Percentiles rank a stretch among this genome's conserved stretches.
These are phyloP conservation scores for Cyberlindnera euphorbiae DNA, from an alignment of 805 yeast genomes.

Conservation along the genomic window DNA sequence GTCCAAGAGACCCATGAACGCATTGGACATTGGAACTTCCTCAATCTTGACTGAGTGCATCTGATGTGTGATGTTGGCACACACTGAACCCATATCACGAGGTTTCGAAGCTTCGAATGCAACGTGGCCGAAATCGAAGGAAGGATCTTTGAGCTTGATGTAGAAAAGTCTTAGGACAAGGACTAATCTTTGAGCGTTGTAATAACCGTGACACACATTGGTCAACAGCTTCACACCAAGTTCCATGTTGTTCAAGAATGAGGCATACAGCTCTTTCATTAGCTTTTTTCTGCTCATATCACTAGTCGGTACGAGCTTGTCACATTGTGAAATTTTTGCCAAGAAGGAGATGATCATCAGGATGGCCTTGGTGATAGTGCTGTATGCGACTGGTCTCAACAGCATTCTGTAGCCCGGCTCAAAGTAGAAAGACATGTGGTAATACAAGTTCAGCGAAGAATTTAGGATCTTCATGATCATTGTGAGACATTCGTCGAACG, in stretches of 20 bases:
- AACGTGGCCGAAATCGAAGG: constrained; percentile 16
- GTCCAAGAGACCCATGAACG: constrained; percentile 13
- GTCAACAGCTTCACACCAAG: constrained; percentile 14
- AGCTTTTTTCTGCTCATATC: constrained; percentile 8
- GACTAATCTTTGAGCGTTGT: constrained; percentile 18
- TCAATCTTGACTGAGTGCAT: constrained; percentile 13
- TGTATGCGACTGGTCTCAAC: constrained; percentile 34
- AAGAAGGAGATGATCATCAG: constrained; percentile 8
- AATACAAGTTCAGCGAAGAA: constrained; percentile 29
- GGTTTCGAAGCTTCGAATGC: constrained; percentile 6
- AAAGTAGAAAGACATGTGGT: constrained; percentile 32
- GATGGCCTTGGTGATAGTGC: constrained; percentile 12
- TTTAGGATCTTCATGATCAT: constrained; percentile 30
- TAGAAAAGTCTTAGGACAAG: constrained; percentile 14
- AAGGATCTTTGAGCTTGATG: constrained; percentile 15
- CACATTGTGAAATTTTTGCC: constrained; percentile 20
- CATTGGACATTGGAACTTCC: constrained; percentile 19
- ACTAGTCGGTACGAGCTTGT: constrained; percentile 6
- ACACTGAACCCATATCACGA: background rate
- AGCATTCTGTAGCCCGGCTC: constrained; percentile 33
- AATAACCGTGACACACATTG: constrained; percentile 11
- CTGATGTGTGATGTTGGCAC: constrained; percentile 1
- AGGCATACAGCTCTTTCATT: constrained; percentile 11
- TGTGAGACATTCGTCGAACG: constrained; percentile 29
- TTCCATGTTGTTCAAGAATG: constrained; percentile 8